phyloP scores from a whole-genome alignment of 805 yeast species.

The Kodamaea sagamina region DNA sequence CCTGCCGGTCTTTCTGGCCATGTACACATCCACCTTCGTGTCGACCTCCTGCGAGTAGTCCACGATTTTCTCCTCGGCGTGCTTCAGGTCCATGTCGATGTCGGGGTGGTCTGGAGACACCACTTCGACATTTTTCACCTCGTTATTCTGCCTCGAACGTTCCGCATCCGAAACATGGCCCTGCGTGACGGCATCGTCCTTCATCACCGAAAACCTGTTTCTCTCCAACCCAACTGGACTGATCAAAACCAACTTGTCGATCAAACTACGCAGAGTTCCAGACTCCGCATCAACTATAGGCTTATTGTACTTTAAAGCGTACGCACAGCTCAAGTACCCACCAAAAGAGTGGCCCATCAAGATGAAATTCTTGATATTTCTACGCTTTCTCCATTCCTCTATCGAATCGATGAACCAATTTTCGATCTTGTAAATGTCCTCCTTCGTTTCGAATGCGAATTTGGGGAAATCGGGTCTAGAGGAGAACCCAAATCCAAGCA shows the following conservation, averaged over 20 bases:
- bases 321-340: slow-evolving; percentile 46
- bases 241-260: slow-evolving; percentile 41
- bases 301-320: slow-evolving; percentile 43
- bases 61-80: slow-evolving; percentile 1
- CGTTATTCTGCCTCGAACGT: slow-evolving; percentile 25
- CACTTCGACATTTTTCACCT: slow-evolving; percentile 15
- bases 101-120: not conserved
- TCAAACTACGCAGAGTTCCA: slow-evolving; percentile 23
- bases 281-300: slow-evolving; percentile 17
- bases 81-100: not conserved
- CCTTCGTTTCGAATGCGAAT: slow-evolving; percentile 29
- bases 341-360: slow-evolving; percentile 49
- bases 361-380: slow-evolving; percentile 36
- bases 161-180: slow-evolving; percentile 11
- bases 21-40: slow-evolving; percentile 12
- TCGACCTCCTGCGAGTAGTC: slow-evolving; percentile 12
- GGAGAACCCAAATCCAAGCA: slow-evolving; percentile 73
- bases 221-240: slow-evolving; percentile 49
- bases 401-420: slow-evolving; percentile 47
- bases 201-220: slow-evolving; percentile 28
- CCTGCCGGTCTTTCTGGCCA: slow-evolving; percentile 20
- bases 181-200: slow-evolving; percentile 3
- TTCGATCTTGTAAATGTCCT: slow-evolving; percentile 39
- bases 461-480: slow-evolving; percentile 52
- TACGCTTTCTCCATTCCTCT: slow-evolving; percentile 43